Base-by-base conservation (phyloP, 2,329 filamentous ascomycete species). In the Pestalotiopsis sp. region DNA sequence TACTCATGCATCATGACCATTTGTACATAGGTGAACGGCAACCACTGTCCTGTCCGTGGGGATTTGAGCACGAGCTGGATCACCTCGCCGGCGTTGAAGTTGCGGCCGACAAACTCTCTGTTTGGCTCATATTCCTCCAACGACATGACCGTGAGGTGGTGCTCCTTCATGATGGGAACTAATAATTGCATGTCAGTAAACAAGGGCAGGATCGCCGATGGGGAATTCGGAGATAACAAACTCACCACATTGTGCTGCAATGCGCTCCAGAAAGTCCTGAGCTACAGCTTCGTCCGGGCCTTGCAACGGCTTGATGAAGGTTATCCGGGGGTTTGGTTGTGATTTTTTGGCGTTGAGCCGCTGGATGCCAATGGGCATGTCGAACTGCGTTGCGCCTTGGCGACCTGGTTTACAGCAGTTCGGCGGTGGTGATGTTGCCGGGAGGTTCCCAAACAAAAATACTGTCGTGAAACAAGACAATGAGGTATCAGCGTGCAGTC, bases 1-100 rank as follows among this genome's bases (percentile, higher is more conserved):
- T 72, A 83, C 83, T 96, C 93, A 78, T 97, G 94, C 89, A 97
- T 95, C 94, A 97, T 97, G 72, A 97, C 93, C 92, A 96, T 95
- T 80, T 96, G 93, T 17, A 97, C 92, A 76, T 94, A 94, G 70
- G 89, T 85, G 76, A 96, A 94, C 0, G 93, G 92, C 25, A 97
- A 83, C 94, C 94, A 97, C 69, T 83, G 86, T 31, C 88, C 88
- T 0, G 86, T 87, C 4, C 81, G 83, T 0, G 85, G 86, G 0
- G 92, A 89, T 73, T 91, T 91, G 31, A 97, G 86, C 1, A 97
- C 94, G 1, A 97, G 86, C 80, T 97, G 93, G 64, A 97, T 89
- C 45, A 95, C 91, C 78, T 97, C 94, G 41, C 94, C 94, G 7
- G 91, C 92, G 73, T 97, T 97, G 85, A 97, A 97, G 77, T 97